Percentiles rank a stretch among this genome's conserved stretches.
phyloP scores from a whole-genome alignment of 805 yeast species.

The Candida michaelii region DNA sequence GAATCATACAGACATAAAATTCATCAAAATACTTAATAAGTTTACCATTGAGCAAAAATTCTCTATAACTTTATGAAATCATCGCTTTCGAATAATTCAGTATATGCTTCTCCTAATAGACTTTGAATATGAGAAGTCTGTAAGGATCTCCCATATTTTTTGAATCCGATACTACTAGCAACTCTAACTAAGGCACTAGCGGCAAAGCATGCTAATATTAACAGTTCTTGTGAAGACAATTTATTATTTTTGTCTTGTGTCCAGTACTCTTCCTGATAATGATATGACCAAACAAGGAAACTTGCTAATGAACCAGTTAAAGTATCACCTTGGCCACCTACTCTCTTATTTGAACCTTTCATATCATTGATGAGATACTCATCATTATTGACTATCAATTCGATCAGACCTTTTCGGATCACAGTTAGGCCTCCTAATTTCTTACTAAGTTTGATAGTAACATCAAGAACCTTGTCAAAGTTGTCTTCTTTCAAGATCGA shows the following conservation, averaged over 20 bases:
- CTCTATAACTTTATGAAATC: constrained; percentile 16
- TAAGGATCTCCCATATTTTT: constrained; percentile 69
- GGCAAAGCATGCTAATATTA: constrained; percentile 63
- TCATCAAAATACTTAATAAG: neutral
- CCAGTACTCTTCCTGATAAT: constrained; percentile 64
- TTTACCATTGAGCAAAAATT: neutral
- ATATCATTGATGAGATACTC: constrained; percentile 42
- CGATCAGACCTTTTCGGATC: constrained; percentile 72
- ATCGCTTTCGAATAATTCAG: constrained; percentile 38
- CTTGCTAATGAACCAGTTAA: constrained; percentile 84
- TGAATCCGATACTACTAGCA: constrained; percentile 66
- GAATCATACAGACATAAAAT: neutral
- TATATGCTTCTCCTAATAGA: constrained; percentile 63
- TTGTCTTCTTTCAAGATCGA: constrained; percentile 21
- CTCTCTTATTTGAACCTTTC: constrained; percentile 73
- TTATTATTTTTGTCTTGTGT: constrained; percentile 24
- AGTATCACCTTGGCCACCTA: constrained; percentile 97
- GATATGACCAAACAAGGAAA: constrained; percentile 73
- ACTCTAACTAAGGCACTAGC: constrained; percentile 67
- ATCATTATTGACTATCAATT: constrained; percentile 57
- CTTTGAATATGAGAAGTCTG: constrained; percentile 81
- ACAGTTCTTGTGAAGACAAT: constrained; percentile 29
- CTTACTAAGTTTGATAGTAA: constrained; percentile 46
- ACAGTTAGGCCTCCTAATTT: constrained; percentile 57
- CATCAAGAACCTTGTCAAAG: constrained; percentile 21